Base-by-base conservation (phyloP, 306 rosid species). In the Dryas alaskensis region DNA sequence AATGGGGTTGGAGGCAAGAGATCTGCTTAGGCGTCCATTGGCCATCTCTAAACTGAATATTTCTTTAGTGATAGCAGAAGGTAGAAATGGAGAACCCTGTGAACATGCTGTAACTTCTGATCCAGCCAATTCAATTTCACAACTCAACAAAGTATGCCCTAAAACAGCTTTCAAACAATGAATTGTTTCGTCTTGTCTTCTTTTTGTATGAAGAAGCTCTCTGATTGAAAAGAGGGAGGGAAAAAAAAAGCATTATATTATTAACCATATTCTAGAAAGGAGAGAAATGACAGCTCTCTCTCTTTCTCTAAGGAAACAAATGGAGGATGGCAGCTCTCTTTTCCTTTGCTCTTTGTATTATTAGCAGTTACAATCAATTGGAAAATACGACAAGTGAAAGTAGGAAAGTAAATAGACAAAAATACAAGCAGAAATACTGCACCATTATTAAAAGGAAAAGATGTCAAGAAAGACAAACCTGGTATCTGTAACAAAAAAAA, bases 401-500 rank as follows among this genome's bases (percentile, higher is more conserved):
- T 53, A 31, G 39, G 14, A 10, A 59, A 12, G 45, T 59, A 8
- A 43, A 61, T 9, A 51, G 5, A 57, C 31, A 14, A 40, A 57
- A 60, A 42, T 43, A 47, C 25, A 53, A 12, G 52, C 12, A 43
- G 25, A 53, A 42, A 67, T 57, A 60, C 39, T 60, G 71, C 46
- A 58, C 14, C n/a, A 9, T 49, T 25, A 76, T 64, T 40, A 6
- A 37, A 43, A 46, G 52, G 53, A 42, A 76, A 39, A 39, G 11
- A 49, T 14, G 62, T n/a, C 70, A 59, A 10, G 25, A 68, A 60
- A 44, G 68, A 78, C 82, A 62, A 62, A 87, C 89, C 92, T 87
- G 46, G 92, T 63, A 66, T 87, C 92, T 16, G 92, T 82, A 14
- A 87, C 55, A 52, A 87, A 87, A 65, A 87, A 79, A 69, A 87